Evolutionary conservation across 306 rosid genomes (phyloP).

Genomic region (Fragaria nilgerrensis): DNA sequence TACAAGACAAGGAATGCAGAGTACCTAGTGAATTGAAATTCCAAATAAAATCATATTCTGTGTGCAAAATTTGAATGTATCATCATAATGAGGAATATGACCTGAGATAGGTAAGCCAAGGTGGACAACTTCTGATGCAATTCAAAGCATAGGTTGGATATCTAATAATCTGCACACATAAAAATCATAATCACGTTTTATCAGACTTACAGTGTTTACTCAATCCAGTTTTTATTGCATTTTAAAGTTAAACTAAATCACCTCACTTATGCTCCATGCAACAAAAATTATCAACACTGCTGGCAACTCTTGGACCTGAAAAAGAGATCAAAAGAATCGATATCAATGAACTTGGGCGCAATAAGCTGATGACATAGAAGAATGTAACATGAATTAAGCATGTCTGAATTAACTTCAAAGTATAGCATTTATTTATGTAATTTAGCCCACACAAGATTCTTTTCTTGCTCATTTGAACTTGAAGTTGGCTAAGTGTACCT

Average conservation of each 20-base stretch:
- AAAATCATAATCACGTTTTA: background rate
- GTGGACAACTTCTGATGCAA: constrained; percentile 69
- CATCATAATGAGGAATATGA: constrained; percentile 24
- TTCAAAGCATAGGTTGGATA: constrained; percentile 76
- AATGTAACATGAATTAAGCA: background rate
- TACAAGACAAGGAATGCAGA: constrained; percentile 80
- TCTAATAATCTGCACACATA: constrained; percentile 69
- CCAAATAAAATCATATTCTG: constrained; percentile 9
- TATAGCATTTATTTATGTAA: background rate
- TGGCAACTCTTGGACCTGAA: constrained; percentile 68
- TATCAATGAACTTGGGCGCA: background rate
- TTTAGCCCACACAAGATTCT: background rate
- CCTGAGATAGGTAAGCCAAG: constrained; percentile 90
- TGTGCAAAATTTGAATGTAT: background rate
- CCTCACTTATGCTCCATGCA: constrained; percentile 92
- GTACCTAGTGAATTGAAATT: constrained; percentile 51
- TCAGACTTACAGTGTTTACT: background rate
- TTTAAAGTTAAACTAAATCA: constrained; percentile 17
- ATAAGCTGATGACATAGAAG: constrained; percentile 10
- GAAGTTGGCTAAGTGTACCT: background rate
- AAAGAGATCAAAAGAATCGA: constrained; percentile 10
- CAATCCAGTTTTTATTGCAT: background rate
- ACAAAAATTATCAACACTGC: constrained; percentile 69
- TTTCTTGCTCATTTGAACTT: background rate
- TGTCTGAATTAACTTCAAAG: background rate